These are phyloP conservation scores for Cruciata laevipes DNA, from an alignment of 257 asterid genomes.

Conservation along the genomic window DNA sequence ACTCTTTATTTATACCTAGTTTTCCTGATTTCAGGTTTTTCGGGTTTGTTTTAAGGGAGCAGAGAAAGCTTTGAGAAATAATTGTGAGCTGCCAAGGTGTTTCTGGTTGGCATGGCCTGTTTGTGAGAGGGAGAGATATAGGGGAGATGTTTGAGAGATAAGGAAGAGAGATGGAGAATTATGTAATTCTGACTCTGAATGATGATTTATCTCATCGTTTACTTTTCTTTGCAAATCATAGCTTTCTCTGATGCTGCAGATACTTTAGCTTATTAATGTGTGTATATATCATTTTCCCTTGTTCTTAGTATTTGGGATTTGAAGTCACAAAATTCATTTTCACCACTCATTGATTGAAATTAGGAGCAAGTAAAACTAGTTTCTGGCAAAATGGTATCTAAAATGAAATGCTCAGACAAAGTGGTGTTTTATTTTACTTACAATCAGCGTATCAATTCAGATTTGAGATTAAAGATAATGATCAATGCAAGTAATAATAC, in stretches of 20 bases:
- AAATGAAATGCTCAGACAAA: too few species aligned
- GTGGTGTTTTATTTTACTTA: too few species aligned
- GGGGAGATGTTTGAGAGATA: constrained; percentile 1
- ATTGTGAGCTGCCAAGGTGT: not conserved
- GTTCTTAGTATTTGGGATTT: not conserved
- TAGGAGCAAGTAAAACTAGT: not conserved
- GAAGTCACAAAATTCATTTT: too few species aligned
- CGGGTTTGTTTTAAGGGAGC: not conserved
- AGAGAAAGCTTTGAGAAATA: constrained; percentile 3
- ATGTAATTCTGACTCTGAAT: constrained; percentile 11
- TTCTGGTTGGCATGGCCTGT: not conserved
- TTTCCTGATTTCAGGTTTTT: not conserved
- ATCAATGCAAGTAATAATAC: too few species aligned
- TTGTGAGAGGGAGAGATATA: not conserved
- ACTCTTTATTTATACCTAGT: not conserved
- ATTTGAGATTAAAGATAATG: too few species aligned
- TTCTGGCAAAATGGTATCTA: too few species aligned
- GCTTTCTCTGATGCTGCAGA: constrained; percentile 10
- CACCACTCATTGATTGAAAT: not conserved
- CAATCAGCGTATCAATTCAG: too few species aligned
- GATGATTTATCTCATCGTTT: not conserved
- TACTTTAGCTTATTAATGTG: not conserved
- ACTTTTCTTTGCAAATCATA: constrained; percentile 3
- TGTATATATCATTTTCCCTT: not conserved
- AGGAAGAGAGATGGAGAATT: not conserved